Evolutionary conservation across 2,329 filamentous ascomycete species (phyloP).

Genomic region (Sclerotinia sclerotiorum): DNA sequence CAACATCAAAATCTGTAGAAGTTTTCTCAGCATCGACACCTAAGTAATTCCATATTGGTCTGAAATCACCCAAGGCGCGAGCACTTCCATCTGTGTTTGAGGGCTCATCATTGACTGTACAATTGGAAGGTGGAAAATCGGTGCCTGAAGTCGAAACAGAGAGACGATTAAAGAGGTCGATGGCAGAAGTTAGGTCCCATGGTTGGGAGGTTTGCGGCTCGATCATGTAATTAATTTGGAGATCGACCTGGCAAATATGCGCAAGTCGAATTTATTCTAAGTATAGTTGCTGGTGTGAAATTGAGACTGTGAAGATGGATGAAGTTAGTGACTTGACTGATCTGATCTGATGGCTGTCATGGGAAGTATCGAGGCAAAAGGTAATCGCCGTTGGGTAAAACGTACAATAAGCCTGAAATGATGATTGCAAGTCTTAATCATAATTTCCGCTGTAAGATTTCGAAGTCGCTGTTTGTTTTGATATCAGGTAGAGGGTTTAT

Average conservation of each 20-base stretch:
- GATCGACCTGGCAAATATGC: background rate
- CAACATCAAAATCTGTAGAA: background rate
- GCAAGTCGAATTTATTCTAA: constrained; percentile 10
- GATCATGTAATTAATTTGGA: constrained; percentile 10
- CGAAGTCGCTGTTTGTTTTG: background rate
- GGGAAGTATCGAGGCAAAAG: background rate
- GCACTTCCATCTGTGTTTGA: background rate
- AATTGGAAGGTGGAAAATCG: background rate
- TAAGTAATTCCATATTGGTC: constrained; percentile 14
- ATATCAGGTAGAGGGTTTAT: background rate
- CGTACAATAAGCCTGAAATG: background rate
- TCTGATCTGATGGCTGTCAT: background rate
- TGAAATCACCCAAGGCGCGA: constrained; percentile 14
- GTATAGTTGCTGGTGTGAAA: background rate
- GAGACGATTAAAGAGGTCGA: constrained; percentile 23
- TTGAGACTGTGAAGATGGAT: background rate
- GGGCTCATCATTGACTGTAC: background rate
- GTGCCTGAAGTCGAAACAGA: background rate
- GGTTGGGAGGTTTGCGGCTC: constrained; percentile 4
- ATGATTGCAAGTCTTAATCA: constrained; percentile 5
- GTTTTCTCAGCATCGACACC: background rate
- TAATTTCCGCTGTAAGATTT: background rate
- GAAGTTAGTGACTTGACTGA: background rate
- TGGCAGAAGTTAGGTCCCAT: constrained; percentile 24
- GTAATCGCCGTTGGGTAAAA: background rate